Conservation (phyloP, 225 moss, liverwort and hornwort species). For the Thuidium tamariscinum region DNA sequence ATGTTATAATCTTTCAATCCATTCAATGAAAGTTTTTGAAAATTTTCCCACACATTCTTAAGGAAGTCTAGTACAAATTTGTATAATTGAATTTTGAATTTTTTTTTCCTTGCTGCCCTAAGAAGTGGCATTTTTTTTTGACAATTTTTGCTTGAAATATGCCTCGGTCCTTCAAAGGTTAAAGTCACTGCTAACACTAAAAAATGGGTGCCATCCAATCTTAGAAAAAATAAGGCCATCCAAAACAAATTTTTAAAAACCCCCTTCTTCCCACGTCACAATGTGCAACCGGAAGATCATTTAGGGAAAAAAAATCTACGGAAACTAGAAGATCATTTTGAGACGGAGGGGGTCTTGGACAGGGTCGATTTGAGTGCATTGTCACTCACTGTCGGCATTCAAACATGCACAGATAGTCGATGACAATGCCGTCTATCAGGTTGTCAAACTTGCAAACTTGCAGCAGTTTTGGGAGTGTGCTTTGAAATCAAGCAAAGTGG, state of each 20-base stretch:
- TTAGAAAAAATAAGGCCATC: fast-evolving
- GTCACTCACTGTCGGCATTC: background rate
- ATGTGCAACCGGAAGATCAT: background rate
- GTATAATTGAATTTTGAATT: too few relatives aligned
- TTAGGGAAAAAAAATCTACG: background rate
- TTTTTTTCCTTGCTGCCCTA: too few relatives aligned
- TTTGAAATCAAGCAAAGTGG: too few relatives aligned
- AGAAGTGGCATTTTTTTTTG: too few relatives aligned
- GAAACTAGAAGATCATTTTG: background rate
- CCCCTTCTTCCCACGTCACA: too few relatives aligned
- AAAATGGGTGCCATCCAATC: background rate
- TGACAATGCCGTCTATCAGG: background rate
- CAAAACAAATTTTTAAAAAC: background rate
- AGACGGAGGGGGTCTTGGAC: background rate
- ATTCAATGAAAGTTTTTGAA: too few relatives aligned
- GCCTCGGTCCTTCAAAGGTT: too few relatives aligned
- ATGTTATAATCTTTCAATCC: too few relatives aligned
- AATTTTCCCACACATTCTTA: too few relatives aligned
- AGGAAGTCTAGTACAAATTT: too few relatives aligned
- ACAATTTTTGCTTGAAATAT: too few relatives aligned
- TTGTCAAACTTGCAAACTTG: background rate
- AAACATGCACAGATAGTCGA: background rate
- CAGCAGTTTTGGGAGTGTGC: too few relatives aligned
- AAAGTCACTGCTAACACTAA: background rate
- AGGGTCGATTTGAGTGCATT: background rate